phyloP scores from a whole-genome alignment of 2,329 filamentous ascomycete species.

The Aspergillus quadrilineatus region DNA sequence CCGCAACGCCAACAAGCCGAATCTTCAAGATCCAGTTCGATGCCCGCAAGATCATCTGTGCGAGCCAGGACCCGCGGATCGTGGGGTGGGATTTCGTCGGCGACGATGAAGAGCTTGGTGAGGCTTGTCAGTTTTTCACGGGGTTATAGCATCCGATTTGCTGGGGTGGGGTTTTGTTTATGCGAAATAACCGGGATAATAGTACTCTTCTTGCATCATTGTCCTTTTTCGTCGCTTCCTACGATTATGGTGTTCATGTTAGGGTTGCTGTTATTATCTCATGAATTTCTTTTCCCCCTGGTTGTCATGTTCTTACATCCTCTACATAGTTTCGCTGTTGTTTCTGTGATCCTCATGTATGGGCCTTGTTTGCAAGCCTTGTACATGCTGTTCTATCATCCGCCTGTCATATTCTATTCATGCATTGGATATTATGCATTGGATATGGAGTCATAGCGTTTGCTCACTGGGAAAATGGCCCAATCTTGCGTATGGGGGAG shows the following conservation, averaged over 20 bases:
- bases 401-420: neutral
- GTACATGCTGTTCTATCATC: neutral
- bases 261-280: too few species aligned
- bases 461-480: too few species aligned
- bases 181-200: neutral
- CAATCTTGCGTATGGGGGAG: too few species aligned
- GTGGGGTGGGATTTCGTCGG: conserved; percentile 98
- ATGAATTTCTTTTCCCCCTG: too few species aligned
- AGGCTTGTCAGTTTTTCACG: conserved; percentile 75
- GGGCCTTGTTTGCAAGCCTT: neutral
- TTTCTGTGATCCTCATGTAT: neutral
- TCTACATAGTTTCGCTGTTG: neutral
- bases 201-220: neutral
- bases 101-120: conserved; percentile 74
- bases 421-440: conserved; percentile 4
- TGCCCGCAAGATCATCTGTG: conserved; percentile 87
- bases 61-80: conserved; percentile 85
- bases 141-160: conserved; percentile 29
- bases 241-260: too few species aligned
- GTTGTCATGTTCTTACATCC: too few species aligned
- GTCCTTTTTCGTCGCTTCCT: too few species aligned
- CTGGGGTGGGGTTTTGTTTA: neutral
- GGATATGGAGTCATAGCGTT: neutral
- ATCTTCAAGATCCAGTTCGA: conserved; percentile 99
- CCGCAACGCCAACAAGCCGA: conserved; percentile 49